Evolutionary conservation across 1,139 yeast species (phyloP).

Genomic region (Debaryomyces sp.): DNA sequence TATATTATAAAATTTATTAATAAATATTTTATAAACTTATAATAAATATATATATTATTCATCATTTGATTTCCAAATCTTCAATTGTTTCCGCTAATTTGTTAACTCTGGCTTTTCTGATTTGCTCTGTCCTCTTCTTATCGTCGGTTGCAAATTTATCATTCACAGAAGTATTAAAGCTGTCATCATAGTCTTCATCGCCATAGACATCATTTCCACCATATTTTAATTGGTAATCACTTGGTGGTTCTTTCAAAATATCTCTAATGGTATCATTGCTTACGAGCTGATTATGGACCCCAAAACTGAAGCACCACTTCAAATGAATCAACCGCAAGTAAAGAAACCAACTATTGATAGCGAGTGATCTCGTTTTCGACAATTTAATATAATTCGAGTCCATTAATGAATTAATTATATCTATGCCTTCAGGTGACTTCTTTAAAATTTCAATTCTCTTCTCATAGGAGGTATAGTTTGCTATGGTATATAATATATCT

Average conservation of each 20-base stretch:
- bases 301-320: constrained; percentile 73
- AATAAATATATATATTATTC: not conserved
- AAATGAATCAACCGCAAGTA: constrained; percentile 62
- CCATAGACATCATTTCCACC: constrained; percentile 20
- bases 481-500: constrained; percentile 57
- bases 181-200: constrained; percentile 19
- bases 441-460: constrained; percentile 40
- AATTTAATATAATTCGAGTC: constrained; percentile 55
- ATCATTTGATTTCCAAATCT: constrained; percentile 20
- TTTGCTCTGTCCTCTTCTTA: constrained; percentile 33
- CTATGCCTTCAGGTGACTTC: constrained; percentile 42
- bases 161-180: constrained; percentile 12
- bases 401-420: constrained; percentile 38
- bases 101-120: constrained; percentile 38
- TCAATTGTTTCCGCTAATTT: constrained; percentile 35
- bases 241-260: constrained; percentile 44
- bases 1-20: not conserved
- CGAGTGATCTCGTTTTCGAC: constrained; percentile 56
- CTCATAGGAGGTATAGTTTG: constrained; percentile 42
- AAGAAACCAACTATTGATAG: constrained; percentile 69
- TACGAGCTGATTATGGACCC: constrained; percentile 63
- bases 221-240: constrained; percentile 34
- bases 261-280: constrained; percentile 50
- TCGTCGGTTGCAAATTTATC: constrained; percentile 26
- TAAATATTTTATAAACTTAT: not conserved